Percentiles rank a stretch among this genome's conserved stretches.
These are phyloP conservation scores for Thielaviopsis ethacetica DNA, from an alignment of 2,329 filamentous ascomycete species.

Conservation along the genomic window DNA sequence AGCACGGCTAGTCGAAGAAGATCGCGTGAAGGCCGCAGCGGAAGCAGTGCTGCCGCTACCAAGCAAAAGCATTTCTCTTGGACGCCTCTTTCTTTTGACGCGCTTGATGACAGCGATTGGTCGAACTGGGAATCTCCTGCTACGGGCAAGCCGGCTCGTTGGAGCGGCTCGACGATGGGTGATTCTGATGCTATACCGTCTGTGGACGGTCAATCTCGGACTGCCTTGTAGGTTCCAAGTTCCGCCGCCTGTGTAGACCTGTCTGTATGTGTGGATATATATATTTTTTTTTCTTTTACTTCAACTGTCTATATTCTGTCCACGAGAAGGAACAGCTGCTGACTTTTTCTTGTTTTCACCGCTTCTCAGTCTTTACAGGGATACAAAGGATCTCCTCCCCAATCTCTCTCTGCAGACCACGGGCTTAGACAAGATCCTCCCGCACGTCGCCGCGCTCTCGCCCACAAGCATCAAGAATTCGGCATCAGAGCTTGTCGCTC, in stretches of 20 bases:
- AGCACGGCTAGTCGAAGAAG: conserved; percentile 4
- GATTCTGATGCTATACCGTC: conserved; percentile 29
- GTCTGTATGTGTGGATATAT: background rate
- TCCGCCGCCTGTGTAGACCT: background rate
- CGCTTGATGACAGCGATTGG: conserved; percentile 46
- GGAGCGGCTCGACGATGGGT: conserved; percentile 45
- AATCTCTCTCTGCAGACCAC: too few species aligned
- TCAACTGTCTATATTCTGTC: too few species aligned
- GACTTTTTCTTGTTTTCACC: too few species aligned
- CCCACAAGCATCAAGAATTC: too few species aligned
- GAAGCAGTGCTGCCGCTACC: conserved; percentile 20
- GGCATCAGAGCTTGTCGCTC: too few species aligned
- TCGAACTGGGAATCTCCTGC: conserved; percentile 44
- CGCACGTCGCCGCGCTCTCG: too few species aligned
- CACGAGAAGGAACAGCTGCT: too few species aligned
- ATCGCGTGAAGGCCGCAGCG: conserved; percentile 7
- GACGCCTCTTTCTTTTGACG: conserved; percentile 40
- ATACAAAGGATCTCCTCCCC: too few species aligned
- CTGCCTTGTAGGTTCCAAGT: conserved; percentile 30
- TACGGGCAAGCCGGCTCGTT: conserved; percentile 40
- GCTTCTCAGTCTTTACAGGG: too few species aligned
- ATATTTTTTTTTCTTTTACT: background rate
- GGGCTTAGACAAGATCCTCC: too few species aligned
- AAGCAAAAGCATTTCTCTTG: conserved; percentile 41
- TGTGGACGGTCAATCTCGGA: conserved; percentile 28